Evolutionary conservation across 1,139 yeast genomes (phyloP).

Genomic region (Zygosaccharomyces pseudobailii): DNA sequence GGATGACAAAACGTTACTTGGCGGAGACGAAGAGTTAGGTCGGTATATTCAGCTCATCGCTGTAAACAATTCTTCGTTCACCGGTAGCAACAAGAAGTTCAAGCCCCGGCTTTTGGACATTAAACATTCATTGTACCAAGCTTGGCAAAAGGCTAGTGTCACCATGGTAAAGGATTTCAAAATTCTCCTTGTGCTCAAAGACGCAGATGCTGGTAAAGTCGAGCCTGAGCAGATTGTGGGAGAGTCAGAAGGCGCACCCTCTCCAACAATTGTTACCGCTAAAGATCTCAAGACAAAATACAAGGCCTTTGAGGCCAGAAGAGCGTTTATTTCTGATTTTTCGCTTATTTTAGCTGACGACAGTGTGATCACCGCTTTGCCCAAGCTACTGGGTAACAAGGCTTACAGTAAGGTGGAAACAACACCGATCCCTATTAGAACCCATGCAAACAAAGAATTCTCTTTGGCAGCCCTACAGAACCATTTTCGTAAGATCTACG

Average conservation of each 20-base stretch:
- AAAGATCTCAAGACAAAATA: slow-evolving; percentile 60
- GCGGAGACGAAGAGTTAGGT: slow-evolving; percentile 48
- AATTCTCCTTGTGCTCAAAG: slow-evolving; percentile 62
- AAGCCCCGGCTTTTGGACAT: slow-evolving; percentile 62
- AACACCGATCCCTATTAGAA: slow-evolving; percentile 66
- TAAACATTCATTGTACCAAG: slow-evolving; percentile 28
- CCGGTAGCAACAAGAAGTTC: slow-evolving; percentile 54
- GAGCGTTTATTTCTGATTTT: slow-evolving; percentile 54
- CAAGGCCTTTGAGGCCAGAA: slow-evolving; percentile 65
- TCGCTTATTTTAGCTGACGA: slow-evolving; percentile 85
- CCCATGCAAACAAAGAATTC: slow-evolving; percentile 37
- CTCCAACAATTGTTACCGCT: slow-evolving; percentile 42
- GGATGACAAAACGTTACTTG: slow-evolving; percentile 35
- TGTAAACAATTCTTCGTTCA: slow-evolving; percentile 51
- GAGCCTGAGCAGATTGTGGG: slow-evolving; percentile 51
- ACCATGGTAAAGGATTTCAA: slow-evolving; percentile 45
- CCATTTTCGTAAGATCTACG: slow-evolving; percentile 52
- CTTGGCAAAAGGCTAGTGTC: slow-evolving; percentile 31
- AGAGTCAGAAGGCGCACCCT: slow-evolving; percentile 25
- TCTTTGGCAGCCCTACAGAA: slow-evolving; percentile 54
- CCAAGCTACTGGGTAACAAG: slow-evolving; percentile 83
- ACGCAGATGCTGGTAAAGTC: slow-evolving; percentile 26
- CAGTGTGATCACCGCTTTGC: slow-evolving; percentile 71
- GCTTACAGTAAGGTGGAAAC: slow-evolving; percentile 61
- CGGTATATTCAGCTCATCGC: slow-evolving; percentile 49